Evolutionary conservation across 768 basidiomycete species (phyloP).

Genomic region (Podaxis sp.): DNA sequence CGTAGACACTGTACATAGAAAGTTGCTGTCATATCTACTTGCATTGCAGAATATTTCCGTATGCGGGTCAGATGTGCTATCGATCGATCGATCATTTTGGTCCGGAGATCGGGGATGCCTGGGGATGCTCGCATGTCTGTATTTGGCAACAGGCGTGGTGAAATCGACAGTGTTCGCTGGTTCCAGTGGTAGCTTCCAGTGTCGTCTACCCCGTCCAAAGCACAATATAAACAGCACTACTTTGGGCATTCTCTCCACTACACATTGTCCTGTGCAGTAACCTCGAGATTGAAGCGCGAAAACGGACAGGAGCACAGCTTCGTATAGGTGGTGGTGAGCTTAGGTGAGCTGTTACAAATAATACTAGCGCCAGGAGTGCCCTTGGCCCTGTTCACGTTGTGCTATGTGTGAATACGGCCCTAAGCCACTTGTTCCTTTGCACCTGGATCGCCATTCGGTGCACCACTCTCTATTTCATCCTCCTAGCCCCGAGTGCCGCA

Average conservation of each 20-base stretch:
- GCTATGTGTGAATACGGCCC: neutral
- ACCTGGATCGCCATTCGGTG: neutral
- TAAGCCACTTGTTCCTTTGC: neutral
- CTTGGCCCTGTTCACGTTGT: neutral
- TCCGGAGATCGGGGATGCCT: neutral
- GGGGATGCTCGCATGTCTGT: neutral
- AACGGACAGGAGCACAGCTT: neutral
- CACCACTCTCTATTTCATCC: neutral
- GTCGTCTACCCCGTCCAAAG: too few relatives aligned
- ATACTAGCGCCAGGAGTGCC: neutral
- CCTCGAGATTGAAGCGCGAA: neutral
- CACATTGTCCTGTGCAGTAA: neutral
- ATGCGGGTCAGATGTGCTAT: neutral
- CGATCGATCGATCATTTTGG: constrained; percentile 2
- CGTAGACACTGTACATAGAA: neutral
- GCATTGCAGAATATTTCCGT: neutral
- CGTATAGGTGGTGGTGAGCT: neutral
- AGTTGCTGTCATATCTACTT: neutral
- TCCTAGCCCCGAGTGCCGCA: neutral
- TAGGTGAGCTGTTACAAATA: neutral
- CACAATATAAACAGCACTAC: too few relatives aligned
- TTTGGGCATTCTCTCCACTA: neutral
- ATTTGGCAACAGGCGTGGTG: neutral
- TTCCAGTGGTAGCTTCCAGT: too few relatives aligned
- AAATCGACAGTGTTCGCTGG: too few relatives aligned